phyloP scores from a whole-genome alignment of 2,329 filamentous ascomycete genomes.

The Alternaria gansuensis region DNA sequence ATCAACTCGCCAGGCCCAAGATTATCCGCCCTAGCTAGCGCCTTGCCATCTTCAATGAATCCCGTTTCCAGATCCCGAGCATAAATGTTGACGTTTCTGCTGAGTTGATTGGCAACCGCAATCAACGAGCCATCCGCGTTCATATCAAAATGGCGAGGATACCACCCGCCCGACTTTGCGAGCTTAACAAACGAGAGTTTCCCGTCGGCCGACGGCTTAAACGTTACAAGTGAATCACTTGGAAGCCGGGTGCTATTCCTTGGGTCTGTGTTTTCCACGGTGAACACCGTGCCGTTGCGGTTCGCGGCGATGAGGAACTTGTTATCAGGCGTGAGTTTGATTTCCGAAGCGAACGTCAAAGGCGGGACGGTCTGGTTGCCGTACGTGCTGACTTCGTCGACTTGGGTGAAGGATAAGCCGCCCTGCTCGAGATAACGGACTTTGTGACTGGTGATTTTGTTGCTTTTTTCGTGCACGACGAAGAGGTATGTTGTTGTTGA shows the following conservation, averaged over 20 bases:
- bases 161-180: conserved; percentile 69
- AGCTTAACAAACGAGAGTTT: conserved; percentile 65
- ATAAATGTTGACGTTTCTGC: conserved; percentile 69
- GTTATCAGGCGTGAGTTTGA: conserved; percentile 63
- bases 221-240: conserved; percentile 69
- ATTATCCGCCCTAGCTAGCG: conserved; percentile 46
- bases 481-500: conserved; percentile 60
- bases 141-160: conserved; percentile 73
- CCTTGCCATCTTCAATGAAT: conserved; percentile 59
- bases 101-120: conserved; percentile 71
- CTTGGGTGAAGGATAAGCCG: conserved; percentile 58
- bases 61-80: conserved; percentile 68
- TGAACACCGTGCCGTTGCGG: conserved; percentile 68
- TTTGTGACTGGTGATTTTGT: conserved; percentile 65
- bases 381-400: conserved; percentile 57
- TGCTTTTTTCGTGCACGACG: conserved; percentile 68
- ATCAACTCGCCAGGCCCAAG: conserved; percentile 40
- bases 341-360: conserved; percentile 61
- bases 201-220: conserved; percentile 57
- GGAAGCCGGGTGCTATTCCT: conserved; percentile 46
- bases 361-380: conserved; percentile 44
- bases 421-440: conserved; percentile 60
- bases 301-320: conserved; percentile 74
- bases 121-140: conserved; percentile 71
- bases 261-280: conserved; percentile 56